Percentiles rank a stretch among this genome's conserved stretches.
phyloP scores from a whole-genome alignment of 1,139 yeast genomes.

The Diutina mesorugosa region DNA sequence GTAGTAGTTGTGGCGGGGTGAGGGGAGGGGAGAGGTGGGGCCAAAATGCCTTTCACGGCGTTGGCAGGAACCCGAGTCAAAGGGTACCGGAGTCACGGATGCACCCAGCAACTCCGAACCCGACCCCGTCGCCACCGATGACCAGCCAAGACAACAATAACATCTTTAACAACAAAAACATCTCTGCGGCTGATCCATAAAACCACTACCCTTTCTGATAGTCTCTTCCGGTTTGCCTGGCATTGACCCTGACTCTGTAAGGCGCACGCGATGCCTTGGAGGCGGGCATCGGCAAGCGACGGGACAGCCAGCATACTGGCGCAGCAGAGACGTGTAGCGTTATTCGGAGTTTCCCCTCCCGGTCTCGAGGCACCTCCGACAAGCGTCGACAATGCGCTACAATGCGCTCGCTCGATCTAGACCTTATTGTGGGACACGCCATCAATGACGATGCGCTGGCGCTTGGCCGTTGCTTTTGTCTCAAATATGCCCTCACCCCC shows the following conservation, averaged over 20 bases:
- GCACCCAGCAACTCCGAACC: background rate
- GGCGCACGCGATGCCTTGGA: background rate
- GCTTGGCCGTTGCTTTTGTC: no score
- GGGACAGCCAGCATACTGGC: background rate
- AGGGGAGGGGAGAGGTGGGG: background rate
- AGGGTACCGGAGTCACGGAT: background rate
- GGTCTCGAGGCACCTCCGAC: background rate
- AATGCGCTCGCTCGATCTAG: background rate
- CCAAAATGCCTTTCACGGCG: background rate
- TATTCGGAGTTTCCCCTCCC: background rate
- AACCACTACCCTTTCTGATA: no score
- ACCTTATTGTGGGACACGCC: background rate
- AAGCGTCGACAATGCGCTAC: no score
- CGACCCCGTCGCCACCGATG: background rate
- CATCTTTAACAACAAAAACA: no score
- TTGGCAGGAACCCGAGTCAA: background rate
- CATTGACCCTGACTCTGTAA: background rate
- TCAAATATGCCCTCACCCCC: no score
- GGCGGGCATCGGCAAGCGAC: background rate
- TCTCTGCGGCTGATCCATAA: background rate
- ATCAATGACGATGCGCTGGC: no score
- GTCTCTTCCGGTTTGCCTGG: no score
- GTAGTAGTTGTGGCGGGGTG: background rate
- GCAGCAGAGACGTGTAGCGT: no score
- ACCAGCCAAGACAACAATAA: no score